These are phyloP conservation scores for Pseudogymnoascus sp. DNA, from an alignment of 2,329 filamentous ascomycete genomes.

Conservation along the genomic window DNA sequence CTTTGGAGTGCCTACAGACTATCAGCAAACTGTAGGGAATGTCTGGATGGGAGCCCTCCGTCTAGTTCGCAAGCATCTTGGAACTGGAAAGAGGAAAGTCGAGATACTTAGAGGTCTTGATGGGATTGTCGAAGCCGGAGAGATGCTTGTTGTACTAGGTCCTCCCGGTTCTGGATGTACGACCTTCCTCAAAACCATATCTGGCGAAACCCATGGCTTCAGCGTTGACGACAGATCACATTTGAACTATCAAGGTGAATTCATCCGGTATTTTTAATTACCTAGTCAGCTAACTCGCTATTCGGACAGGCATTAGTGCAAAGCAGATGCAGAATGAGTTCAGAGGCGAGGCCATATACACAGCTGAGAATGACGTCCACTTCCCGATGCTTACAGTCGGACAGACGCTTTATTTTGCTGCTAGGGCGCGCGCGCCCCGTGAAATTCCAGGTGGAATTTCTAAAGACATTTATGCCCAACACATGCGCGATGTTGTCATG, in stretches of 20 bases:
- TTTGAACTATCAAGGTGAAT: conserved; percentile 52
- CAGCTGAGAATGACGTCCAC: too few species aligned
- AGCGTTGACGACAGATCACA: conserved; percentile 39
- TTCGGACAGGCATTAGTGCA: neutral
- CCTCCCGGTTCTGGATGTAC: conserved; percentile 44
- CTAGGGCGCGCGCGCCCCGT: conserved; percentile 56
- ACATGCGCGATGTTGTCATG: conserved; percentile 45
- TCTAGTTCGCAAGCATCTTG: conserved; percentile 39
- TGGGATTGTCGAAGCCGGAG: conserved; percentile 52
- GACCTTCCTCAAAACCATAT: conserved; percentile 52
- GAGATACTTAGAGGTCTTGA: conserved; percentile 54
- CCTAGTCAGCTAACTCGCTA: neutral
- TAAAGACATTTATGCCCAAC: conserved; percentile 39
- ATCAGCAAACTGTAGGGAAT: conserved; percentile 23
- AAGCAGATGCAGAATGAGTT: conserved; percentile 20
- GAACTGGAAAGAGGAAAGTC: conserved; percentile 41
- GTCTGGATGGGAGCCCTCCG: conserved; percentile 37
- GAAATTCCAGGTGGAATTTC: conserved; percentile 50
- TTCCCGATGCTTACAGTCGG: too few species aligned
- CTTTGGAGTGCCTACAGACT: conserved; percentile 20
- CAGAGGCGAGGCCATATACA: too few species aligned
- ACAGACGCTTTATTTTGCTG: too few species aligned
- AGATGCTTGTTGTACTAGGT: conserved; percentile 44
- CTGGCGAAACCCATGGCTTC: conserved; percentile 46
- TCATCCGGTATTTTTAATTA: neutral